Conservation (phyloP, 2,329 filamentous ascomycete genomes). For the Pleochaeta shiraiana region DNA sequence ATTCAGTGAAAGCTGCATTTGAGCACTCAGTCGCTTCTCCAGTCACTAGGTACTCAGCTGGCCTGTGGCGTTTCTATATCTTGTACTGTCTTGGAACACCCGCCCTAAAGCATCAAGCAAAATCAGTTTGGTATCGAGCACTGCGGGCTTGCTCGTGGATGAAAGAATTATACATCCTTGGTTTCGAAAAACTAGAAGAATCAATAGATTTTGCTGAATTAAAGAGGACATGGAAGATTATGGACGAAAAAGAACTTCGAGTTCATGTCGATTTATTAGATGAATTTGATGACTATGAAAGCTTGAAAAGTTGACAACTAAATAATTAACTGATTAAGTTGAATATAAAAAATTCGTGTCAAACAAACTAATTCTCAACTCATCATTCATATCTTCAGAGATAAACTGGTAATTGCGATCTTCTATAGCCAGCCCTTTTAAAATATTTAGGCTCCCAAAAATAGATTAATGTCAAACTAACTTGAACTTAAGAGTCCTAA, state of each 20-base stretch:
- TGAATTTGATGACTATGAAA: constrained; percentile 10
- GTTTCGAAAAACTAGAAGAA: constrained; percentile 24
- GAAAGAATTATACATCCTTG: constrained; percentile 35
- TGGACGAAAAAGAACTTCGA: constrained; percentile 38
- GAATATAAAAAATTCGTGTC: no score
- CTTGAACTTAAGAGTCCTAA: no score
- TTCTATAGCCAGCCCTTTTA: no score
- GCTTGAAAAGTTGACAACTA: background rate
- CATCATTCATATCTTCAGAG: no score
- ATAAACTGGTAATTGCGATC: no score
- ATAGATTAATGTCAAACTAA: no score
- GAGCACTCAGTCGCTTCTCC: constrained; percentile 25
- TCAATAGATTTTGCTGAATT: constrained; percentile 23
- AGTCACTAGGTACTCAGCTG: constrained; percentile 20
- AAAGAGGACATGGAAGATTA: constrained; percentile 29
- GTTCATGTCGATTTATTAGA: constrained; percentile 32
- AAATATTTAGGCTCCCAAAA: no score
- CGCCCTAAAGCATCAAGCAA: constrained; percentile 21
- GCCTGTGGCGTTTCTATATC: constrained; percentile 30
- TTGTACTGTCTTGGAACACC: constrained; percentile 24
- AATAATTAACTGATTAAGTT: no score
- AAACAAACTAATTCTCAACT: no score
- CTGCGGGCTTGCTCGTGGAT: constrained; percentile 38
- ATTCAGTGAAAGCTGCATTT: constrained; percentile 32
- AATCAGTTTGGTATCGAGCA: constrained; percentile 31